phyloP scores from a whole-genome alignment of 305 asterid genomes.

The Fraxinus dipetala region DNA sequence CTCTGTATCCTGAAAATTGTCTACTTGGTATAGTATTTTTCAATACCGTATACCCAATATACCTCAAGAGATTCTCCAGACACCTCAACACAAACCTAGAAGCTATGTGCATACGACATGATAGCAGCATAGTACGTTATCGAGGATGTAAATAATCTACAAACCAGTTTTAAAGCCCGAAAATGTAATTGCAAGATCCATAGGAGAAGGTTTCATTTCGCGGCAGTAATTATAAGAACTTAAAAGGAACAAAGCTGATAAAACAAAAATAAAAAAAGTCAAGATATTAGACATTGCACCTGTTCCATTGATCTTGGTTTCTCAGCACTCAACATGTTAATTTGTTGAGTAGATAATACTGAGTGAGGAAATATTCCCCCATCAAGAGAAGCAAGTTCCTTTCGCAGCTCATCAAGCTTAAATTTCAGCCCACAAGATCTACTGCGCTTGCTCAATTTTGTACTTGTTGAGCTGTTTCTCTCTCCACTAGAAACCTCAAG shows the following conservation, averaged over 20 bases:
- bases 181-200: neutral
- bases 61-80: neutral
- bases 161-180: neutral
- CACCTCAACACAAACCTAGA: neutral
- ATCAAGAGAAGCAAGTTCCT: conserved; percentile 64
- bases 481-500: conserved; percentile 54
- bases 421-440: conserved; percentile 60
- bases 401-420: conserved; percentile 82
- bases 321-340: conserved; percentile 46
- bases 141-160: neutral
- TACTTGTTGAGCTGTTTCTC: conserved; percentile 34
- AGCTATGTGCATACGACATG: neutral
- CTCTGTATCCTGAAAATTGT: neutral
- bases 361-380: conserved; percentile 92
- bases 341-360: conserved; percentile 79
- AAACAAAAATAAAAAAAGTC: neutral
- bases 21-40: neutral
- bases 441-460: conserved; percentile 49
- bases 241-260: neutral
- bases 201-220: conserved; percentile 3
- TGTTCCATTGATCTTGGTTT: conserved; percentile 65
- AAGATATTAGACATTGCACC: conserved; percentile 37
- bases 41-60: neutral
- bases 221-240: neutral
- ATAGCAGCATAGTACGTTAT: neutral